Base-by-base conservation (phyloP, 306 rosid genomes). In the Erythrophleum fordii region DNA sequence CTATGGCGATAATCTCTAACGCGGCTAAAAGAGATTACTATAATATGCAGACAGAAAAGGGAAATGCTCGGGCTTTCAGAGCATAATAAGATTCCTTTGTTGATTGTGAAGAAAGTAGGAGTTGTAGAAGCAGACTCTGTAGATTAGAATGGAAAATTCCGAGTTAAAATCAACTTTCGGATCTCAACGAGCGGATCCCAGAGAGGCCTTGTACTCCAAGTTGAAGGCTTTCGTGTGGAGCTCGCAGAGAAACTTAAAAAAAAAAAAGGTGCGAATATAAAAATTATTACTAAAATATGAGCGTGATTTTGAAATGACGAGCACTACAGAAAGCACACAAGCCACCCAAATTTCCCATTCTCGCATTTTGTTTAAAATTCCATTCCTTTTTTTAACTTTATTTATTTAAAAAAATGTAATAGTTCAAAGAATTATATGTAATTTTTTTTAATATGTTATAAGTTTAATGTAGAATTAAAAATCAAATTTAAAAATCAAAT, bases 1-100 rank as follows among this genome's bases (percentile, higher is more conserved):
- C 66, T 45, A 69, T 11, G 79, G 82, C 88, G 89, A 79, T 80
- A 80, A 81, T 86, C 86, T 70, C 93, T 29, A 86, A 82, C 75
- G 79, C 56, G 34, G 72, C 58, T 46, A 75, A 75, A 53, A 44
- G 72, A 16, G 25, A 69, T 29, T n/a, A 44, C 48, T 55, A 52
- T 18, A 64, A 56, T 46, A 71, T 26, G 51, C 18, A 61, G 34
- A 34, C 12, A 12, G 58, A 69, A 75, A 71, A 55, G 37, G 52
- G 49, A 80, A 75, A 73, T 64, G 73, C 67, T 69, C 17, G 39
- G 49, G 72, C 31, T 69, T 62, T 69, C 25, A 17, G 77, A 78
- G 64, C 69, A 53, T 41, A 37, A 74, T 35, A 65, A 55, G 71
- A 83, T 75, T 80, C 11, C 62, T 55, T 75, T 37, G 64, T 44